phyloP scores from a whole-genome alignment of 495 filamentous ascomycete species.

The Sporormia fimetaria region DNA sequence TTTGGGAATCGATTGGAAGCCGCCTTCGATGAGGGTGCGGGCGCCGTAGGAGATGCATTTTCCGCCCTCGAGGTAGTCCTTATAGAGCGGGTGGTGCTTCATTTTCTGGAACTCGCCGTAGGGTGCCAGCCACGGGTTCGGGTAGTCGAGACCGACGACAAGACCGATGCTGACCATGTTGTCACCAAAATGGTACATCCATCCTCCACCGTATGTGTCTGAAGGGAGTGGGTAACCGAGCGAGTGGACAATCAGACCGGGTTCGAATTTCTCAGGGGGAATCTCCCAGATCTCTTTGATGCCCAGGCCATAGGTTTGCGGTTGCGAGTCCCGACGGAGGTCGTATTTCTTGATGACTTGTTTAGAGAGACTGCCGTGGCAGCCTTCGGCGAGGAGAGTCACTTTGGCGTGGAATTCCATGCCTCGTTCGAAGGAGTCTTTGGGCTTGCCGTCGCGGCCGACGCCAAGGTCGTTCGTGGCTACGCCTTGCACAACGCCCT shows the following conservation, averaged over 20 bases:
- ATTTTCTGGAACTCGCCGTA: slow-evolving; percentile 97
- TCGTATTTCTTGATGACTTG: slow-evolving; percentile 93
- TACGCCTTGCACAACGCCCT: slow-evolving; percentile 86
- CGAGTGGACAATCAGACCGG: slow-evolving; percentile 77
- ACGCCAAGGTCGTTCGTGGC: slow-evolving; percentile 93
- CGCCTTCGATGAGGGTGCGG: slow-evolving; percentile 85
- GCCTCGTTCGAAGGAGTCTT: slow-evolving; percentile 83
- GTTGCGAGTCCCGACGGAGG: slow-evolving; percentile 74
- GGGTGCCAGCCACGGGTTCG: slow-evolving; percentile 91
- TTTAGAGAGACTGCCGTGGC: slow-evolving; percentile 92
- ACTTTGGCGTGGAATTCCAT: slow-evolving; percentile 97
- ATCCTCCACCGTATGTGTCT: slow-evolving; percentile 91
- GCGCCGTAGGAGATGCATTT: slow-evolving; percentile 98
- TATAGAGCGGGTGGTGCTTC: slow-evolving; percentile 91
- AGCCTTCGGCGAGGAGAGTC: slow-evolving; percentile 92
- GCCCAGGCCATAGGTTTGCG: slow-evolving; percentile 89
- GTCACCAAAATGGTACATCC: slow-evolving; percentile 98
- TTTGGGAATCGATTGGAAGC: slow-evolving; percentile 95
- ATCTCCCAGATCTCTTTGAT: slow-evolving; percentile 98
- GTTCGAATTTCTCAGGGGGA: slow-evolving; percentile 78
- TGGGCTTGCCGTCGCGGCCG: slow-evolving; percentile 67
- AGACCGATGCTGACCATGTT: slow-evolving; percentile 91
- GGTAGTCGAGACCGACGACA: slow-evolving; percentile 90
- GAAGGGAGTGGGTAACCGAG: slow-evolving; percentile 84
- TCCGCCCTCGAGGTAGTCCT: slow-evolving; percentile 70